Evolutionary conservation across 2,329 filamentous ascomycete species (phyloP), one percentile per base, ranked within the genome.

Genomic region (Pseudogymnoascus sp.): DNA sequence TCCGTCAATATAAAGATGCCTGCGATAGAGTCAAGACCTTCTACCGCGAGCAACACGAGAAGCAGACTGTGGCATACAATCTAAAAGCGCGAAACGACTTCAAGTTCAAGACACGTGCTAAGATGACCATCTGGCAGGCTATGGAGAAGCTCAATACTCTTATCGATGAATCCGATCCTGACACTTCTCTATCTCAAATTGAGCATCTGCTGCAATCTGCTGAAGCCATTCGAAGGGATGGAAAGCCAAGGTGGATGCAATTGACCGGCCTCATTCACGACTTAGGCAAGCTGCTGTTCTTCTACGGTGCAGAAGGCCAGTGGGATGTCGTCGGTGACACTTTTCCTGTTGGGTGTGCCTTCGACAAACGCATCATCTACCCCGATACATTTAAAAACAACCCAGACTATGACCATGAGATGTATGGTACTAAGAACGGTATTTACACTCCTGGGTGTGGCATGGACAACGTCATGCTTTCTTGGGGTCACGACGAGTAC

Each of bases 111-210:
- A 83, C 83, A 4, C 85, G 89, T 10, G 69, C 69, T 53, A 82
- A 89, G 75, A 89, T 96, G 88, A 89, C 88, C 68, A 82, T 96
- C 73, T 96, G 91, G 91, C 82, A 95, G 75, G 91, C 91, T 38
- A 93, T 96, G 77, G 90, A 95, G 82, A 92, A 91, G 77, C 86
- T 96, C 71, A 90, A 96, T 82, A 91, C 89, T 0, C 83, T 96
- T 62, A 88, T 95, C 75, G 91, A 96, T 77, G 90, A 93, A 77
- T 91, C 88, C 21, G 91, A 96, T 79, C 91, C 91, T 1, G 91
- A 96, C 78, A 96, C 91, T 59, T 86, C 84, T 60, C 87, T 96
- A 67, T 88, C 86, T 29, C 91, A 96, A 79, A 93, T 96, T 74
- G 88, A 95, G 77, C 91, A 96, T 75, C 82, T 95, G 33, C 83